These are phyloP conservation scores for Meyerozyma athensensis DNA, from an alignment of 1,139 yeast species.

Conservation along the genomic window DNA sequence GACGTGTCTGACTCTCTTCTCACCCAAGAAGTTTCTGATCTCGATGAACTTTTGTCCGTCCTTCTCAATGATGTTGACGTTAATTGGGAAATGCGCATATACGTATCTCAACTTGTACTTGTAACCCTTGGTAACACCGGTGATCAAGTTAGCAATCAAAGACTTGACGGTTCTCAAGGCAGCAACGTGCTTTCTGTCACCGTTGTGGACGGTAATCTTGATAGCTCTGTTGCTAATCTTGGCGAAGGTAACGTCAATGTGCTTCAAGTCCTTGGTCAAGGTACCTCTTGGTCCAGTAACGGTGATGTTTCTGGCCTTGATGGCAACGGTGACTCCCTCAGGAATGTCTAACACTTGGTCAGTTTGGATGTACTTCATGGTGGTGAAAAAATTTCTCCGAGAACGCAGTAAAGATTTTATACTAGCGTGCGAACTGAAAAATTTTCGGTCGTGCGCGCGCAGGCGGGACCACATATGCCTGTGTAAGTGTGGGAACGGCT, in stretches of 20 bases:
- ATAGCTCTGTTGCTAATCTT: constrained; percentile 70
- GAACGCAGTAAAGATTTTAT: not conserved
- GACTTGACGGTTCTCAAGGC: constrained; percentile 98
- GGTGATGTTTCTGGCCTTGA: constrained; percentile 86
- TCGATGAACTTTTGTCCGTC: constrained; percentile 78
- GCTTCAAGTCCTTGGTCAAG: constrained; percentile 86
- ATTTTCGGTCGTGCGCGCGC: constrained; percentile 1
- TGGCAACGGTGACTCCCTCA: constrained; percentile 86
- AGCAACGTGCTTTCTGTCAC: constrained; percentile 99
- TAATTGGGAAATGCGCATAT: constrained; percentile 99
- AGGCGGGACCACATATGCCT: constrained; percentile 1
- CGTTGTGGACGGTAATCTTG: constrained; percentile 93
- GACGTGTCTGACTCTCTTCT: constrained; percentile 89
- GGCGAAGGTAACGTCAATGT: constrained; percentile 88
- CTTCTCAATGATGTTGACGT: constrained; percentile 80
- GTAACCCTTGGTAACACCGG: constrained; percentile 99
- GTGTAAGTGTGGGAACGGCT: not conserved
- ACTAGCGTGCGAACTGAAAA: not conserved
- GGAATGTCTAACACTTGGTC: constrained; percentile 91
- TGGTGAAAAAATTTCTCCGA: constrained; percentile 11
- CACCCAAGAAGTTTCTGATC: constrained; percentile 99
- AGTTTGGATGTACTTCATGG: constrained; percentile 92
- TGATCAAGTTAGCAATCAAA: constrained; percentile 86
- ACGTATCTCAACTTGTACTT: constrained; percentile 99
- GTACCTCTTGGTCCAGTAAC: constrained; percentile 99